These are phyloP conservation scores for Phytopythium sindhum DNA, from an alignment of 352 stramenopile genomes.

Conservation along the genomic window DNA sequence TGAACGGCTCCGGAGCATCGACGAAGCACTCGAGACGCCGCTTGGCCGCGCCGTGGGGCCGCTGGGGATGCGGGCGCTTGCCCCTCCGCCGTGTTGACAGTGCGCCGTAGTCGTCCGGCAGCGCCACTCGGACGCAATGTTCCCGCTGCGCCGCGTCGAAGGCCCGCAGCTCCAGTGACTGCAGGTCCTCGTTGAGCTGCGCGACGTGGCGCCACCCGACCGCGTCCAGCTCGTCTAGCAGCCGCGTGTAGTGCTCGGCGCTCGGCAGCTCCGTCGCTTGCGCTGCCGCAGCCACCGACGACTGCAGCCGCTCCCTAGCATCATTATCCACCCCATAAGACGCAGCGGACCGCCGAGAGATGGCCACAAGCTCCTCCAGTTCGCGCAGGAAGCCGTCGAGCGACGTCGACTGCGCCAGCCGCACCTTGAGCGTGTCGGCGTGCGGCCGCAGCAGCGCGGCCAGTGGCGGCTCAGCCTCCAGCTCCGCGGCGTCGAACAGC, in stretches of 20 bases:
- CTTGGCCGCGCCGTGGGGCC: neutral
- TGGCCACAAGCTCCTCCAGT: constrained; percentile 55
- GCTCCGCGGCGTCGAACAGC: constrained; percentile 32
- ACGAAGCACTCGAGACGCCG: constrained; percentile 33
- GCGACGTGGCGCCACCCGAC: constrained; percentile 59
- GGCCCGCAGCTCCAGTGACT: constrained; percentile 46
- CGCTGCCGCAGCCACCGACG: neutral
- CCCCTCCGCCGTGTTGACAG: neutral
- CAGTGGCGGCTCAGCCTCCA: constrained; percentile 59
- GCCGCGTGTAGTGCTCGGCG: constrained; percentile 51
- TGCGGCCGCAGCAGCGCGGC: constrained; percentile 39
- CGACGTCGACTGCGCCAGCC: constrained; percentile 51
- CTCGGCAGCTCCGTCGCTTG: constrained; percentile 23
- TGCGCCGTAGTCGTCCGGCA: constrained; percentile 37
- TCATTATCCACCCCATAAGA: neutral
- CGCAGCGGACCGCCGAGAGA: constrained; percentile 15
- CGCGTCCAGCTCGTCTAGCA: constrained; percentile 57
- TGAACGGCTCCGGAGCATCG: constrained; percentile 55
- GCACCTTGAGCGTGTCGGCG: constrained; percentile 46
- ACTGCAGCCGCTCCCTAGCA: neutral
- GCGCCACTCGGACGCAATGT: constrained; percentile 39
- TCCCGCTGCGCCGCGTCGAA: constrained; percentile 32
- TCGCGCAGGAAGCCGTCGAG: constrained; percentile 48
- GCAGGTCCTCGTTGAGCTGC: constrained; percentile 57
- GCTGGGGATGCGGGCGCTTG: neutral